phyloP scores from a whole-genome alignment of 2,329 filamentous ascomycete genomes.

The Phyllosticta citrichinensis region DNA sequence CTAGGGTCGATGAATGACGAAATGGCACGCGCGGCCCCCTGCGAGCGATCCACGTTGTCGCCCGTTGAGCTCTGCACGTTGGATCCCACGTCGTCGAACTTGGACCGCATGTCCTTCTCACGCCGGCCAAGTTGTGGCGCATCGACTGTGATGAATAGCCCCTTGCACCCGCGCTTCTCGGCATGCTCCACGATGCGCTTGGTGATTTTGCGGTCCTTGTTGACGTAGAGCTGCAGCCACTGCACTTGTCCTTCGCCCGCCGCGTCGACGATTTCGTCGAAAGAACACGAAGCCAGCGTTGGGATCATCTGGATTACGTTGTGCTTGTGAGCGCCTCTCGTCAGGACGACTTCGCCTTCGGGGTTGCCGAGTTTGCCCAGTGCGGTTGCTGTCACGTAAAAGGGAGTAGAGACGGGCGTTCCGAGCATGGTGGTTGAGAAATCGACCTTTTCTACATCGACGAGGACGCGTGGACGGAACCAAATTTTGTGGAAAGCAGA shows the following conservation, averaged over 20 bases:
- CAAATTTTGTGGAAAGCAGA: slow-evolving; percentile 92
- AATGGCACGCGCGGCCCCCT: slow-evolving; percentile 90
- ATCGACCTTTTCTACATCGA: slow-evolving; percentile 82
- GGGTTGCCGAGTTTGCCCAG: slow-evolving; percentile 89
- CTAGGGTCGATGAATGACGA: slow-evolving; percentile 92
- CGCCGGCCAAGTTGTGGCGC: slow-evolving; percentile 88
- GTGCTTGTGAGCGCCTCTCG: slow-evolving; percentile 72
- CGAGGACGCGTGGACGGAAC: slow-evolving; percentile 84
- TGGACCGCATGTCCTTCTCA: slow-evolving; percentile 96
- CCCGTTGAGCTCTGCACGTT: slow-evolving; percentile 64
- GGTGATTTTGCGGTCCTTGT: slow-evolving; percentile 88
- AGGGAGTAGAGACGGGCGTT: slow-evolving; percentile 71
- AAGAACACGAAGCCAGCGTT: slow-evolving; percentile 89
- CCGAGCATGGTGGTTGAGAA: slow-evolving; percentile 90
- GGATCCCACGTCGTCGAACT: slow-evolving; percentile 75
- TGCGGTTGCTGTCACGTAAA: slow-evolving; percentile 94
- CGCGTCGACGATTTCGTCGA: slow-evolving; percentile 93
- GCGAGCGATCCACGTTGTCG: slow-evolving; percentile 67
- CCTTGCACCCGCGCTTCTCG: slow-evolving; percentile 84
- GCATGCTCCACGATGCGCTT: slow-evolving; percentile 84
- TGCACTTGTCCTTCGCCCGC: slow-evolving; percentile 70
- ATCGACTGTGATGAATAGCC: slow-evolving; percentile 96
- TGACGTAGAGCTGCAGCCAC: slow-evolving; percentile 94
- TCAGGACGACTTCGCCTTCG: slow-evolving; percentile 88
- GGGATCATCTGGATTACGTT: slow-evolving; percentile 97